Percentiles rank a stretch among this genome's conserved stretches.
phyloP scores from a whole-genome alignment of 1,284 basidiomycete genomes.

The Mycosarcoma maydis region DNA sequence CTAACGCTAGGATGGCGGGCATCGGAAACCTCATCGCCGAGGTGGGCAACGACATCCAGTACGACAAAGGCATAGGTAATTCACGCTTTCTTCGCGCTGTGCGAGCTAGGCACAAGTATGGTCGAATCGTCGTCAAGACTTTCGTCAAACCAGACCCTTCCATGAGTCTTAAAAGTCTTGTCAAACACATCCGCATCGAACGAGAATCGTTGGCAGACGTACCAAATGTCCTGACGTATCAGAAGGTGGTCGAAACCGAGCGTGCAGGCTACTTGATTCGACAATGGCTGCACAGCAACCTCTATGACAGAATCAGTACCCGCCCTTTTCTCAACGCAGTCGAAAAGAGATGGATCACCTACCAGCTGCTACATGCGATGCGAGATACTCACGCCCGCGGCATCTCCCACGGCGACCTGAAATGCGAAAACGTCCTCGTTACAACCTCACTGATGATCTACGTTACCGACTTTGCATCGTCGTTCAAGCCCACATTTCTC shows the following conservation, averaged over 20 bases:
- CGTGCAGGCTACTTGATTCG: conserved; percentile 93
- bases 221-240: conserved; percentile 88
- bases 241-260: conserved; percentile 91
- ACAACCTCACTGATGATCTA: conserved; percentile 96
- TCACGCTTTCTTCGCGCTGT: conserved; percentile 95
- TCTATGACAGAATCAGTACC: conserved; percentile 98
- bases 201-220: conserved; percentile 85
- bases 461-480: conserved; percentile 91
- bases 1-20: conserved; percentile 46
- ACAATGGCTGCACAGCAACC: conserved; percentile 92
- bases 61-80: conserved; percentile 75
- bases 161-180: conserved; percentile 75
- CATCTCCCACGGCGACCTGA: conserved; percentile 95
- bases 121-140: conserved; percentile 80
- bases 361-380: conserved; percentile 87
- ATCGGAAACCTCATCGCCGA: conserved; percentile 57
- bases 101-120: conserved; percentile 77
- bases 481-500: conserved; percentile 92
- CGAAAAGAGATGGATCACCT: conserved; percentile 99
- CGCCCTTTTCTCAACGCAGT: conserved; percentile 89
- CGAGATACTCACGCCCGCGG: conserved; percentile 80
- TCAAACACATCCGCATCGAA: conserved; percentile 78
- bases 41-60: conserved; percentile 60
- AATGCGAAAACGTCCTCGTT: conserved; percentile 96
- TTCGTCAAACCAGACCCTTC: conserved; percentile 83